A percentile compares a stretch with the other conserved stretches of the same genome.
Conservation (phyloP, 192 early-diverging fungal species). For the Gigaspora rosea region DNA sequence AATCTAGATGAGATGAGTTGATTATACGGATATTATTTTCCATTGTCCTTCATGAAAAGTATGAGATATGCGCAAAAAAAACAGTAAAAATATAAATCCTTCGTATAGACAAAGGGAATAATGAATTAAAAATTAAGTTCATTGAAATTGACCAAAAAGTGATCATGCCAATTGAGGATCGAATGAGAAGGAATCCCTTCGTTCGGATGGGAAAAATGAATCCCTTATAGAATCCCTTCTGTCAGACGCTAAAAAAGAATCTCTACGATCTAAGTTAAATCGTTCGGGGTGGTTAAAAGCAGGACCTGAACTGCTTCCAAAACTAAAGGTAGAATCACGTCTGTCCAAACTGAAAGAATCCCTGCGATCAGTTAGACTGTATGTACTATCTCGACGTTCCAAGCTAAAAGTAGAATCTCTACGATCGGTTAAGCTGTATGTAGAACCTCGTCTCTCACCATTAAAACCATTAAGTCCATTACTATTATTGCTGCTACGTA, state of each 20-base stretch:
- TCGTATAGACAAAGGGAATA: background rate
- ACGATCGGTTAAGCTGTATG: slow-evolving; percentile 24
- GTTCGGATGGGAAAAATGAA: background rate
- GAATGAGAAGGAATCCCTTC: slow-evolving; percentile 29
- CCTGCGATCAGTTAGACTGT: slow-evolving; percentile 15
- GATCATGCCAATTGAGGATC: slow-evolving; percentile 32
- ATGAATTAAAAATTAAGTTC: background rate
- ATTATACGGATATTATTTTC: slow-evolving; percentile 25
- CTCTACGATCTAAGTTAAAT: slow-evolving; percentile 28
- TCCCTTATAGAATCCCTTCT: slow-evolving; percentile 28
- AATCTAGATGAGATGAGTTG: slow-evolving; percentile 29
- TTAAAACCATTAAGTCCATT: slow-evolving; percentile 13
- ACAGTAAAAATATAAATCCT: background rate
- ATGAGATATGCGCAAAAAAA: background rate
- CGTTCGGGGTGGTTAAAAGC: background rate
- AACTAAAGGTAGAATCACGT: slow-evolving; percentile 27
- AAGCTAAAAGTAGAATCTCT: slow-evolving; percentile 30
- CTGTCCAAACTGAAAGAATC: slow-evolving; percentile 31
- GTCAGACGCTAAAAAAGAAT: slow-evolving; percentile 11
- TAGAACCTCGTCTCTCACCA: slow-evolving; percentile 26
- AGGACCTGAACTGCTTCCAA: slow-evolving; percentile 5
- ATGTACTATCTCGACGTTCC: slow-evolving; percentile 25
- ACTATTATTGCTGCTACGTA: slow-evolving; percentile 59
- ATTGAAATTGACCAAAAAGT: background rate
- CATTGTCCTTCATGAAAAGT: slow-evolving; percentile 33